Evolutionary conservation across 2,329 filamentous ascomycete genomes (phyloP).

Genomic region (Lasiodiplodia sp.): DNA sequence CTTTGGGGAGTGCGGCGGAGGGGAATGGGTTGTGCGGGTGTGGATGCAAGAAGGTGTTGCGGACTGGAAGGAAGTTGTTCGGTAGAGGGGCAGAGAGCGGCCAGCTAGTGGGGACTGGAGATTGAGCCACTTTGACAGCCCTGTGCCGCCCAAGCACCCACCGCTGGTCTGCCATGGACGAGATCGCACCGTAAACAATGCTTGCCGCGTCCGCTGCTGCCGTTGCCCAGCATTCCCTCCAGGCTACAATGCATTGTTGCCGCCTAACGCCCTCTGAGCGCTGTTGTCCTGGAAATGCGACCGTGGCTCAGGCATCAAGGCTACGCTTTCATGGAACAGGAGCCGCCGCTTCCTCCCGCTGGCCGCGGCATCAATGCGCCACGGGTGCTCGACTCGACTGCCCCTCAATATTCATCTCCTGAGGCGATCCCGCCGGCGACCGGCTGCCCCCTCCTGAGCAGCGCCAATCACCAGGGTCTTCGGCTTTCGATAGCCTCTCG

Average conservation of each 20-base stretch:
- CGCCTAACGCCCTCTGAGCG: not conserved
- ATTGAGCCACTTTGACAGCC: conserved; percentile 15
- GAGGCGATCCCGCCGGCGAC: not conserved
- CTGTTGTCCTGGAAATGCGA: conserved; percentile 7
- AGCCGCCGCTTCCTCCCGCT: conserved; percentile 1
- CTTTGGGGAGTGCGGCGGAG: conserved; percentile 12
- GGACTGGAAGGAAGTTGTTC: conserved; percentile 18
- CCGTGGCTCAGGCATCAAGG: conserved; percentile 2
- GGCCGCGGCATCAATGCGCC: conserved; percentile 4
- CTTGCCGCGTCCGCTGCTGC: conserved; percentile 1
- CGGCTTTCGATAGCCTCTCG: not conserved
- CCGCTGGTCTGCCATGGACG: conserved; percentile 16
- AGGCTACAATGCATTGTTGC: not conserved
- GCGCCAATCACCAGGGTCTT: not conserved
- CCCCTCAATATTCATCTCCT: conserved; percentile 10
- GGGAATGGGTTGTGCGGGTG: conserved; percentile 8
- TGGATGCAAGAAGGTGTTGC: conserved; percentile 15
- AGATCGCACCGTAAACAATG: conserved; percentile 28
- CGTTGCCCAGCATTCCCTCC: not conserved
- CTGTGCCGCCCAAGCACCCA: conserved; percentile 20
- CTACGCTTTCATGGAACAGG: not conserved
- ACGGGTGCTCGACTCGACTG: not conserved
- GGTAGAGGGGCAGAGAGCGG: conserved; percentile 27
- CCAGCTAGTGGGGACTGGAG: conserved; percentile 28
- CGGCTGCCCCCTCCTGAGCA: not conserved